These are phyloP conservation scores for Penicillium tannophilum DNA, from an alignment of 495 filamentous ascomycete genomes.

Conservation along the genomic window DNA sequence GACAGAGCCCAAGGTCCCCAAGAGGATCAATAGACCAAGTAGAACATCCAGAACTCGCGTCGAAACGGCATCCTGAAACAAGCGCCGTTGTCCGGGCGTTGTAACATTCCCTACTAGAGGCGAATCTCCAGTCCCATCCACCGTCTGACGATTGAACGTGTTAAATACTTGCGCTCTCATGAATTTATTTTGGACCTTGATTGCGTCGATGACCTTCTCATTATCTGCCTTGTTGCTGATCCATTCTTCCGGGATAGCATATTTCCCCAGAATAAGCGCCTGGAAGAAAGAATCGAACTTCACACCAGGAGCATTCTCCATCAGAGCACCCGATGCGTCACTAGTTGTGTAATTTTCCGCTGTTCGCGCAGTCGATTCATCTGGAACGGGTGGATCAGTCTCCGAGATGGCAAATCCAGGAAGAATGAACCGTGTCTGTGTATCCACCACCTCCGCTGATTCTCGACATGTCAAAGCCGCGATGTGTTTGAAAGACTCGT, in stretches of 20 bases:
- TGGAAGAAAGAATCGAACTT: conserved; percentile 5
- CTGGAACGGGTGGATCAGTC: conserved; percentile 2
- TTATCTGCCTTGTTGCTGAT: neutral
- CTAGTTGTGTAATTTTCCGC: neutral
- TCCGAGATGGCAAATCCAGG: conserved; percentile 10
- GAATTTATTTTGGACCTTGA: conserved; percentile 2
- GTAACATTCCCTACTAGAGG: conserved; percentile 5
- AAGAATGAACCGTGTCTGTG: conserved; percentile 6
- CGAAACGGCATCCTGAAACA: conserved; percentile 31
- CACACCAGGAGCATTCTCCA: neutral
- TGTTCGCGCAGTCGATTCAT: conserved; percentile 11
- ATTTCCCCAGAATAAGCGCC: conserved; percentile 5
- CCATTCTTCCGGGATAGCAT: conserved; percentile 10
- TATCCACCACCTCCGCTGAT: conserved; percentile 9
- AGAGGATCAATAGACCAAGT: conserved; percentile 22
- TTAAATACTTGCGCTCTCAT: conserved; percentile 3
- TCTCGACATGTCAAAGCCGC: conserved; percentile 8
- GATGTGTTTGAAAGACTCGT: conserved; percentile 4
- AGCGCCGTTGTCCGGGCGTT: conserved; percentile 1
- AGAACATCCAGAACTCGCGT: conserved; percentile 35
- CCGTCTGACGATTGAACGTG: neutral
- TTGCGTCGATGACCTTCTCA: conserved; percentile 1
- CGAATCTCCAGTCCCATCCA: neutral
- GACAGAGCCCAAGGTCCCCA: conserved; percentile 19
- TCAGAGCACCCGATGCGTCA: neutral